Evolutionary conservation across 805 yeast species (phyloP).

Genomic region (Saccharomyces paradoxus): DNA sequence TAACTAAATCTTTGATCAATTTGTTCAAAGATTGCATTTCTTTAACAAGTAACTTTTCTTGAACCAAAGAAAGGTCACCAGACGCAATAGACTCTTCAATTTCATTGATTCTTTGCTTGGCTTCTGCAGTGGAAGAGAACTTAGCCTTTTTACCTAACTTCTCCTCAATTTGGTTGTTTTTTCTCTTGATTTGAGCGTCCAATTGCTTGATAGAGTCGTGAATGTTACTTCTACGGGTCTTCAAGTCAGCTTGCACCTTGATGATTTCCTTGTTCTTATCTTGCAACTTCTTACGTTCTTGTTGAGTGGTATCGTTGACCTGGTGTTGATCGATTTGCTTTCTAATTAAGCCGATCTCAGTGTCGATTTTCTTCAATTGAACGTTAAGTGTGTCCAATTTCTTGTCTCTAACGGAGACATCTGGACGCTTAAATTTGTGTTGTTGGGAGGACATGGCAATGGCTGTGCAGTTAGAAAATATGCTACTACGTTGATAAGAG

Average conservation of each 20-base stretch:
- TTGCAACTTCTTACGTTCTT: slow-evolving; percentile 47
- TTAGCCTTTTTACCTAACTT: slow-evolving; percentile 34
- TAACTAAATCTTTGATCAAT: slow-evolving; percentile 66
- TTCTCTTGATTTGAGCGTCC: slow-evolving; percentile 66
- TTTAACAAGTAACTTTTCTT: slow-evolving; percentile 77
- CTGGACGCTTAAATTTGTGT: slow-evolving; percentile 58
- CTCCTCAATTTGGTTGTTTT: slow-evolving; percentile 63
- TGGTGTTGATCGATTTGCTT: slow-evolving; percentile 46
- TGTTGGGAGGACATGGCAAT: not conserved
- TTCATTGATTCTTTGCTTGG: slow-evolving; percentile 53
- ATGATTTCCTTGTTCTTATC: slow-evolving; percentile 40
- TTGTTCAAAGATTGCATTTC: slow-evolving; percentile 81
- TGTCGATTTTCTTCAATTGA: slow-evolving; percentile 57
- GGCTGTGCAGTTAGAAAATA: not conserved
- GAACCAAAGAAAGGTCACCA: slow-evolving; percentile 79
- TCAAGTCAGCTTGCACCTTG: slow-evolving; percentile 40
- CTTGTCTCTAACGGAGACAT: slow-evolving; percentile 54
- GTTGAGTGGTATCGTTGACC: slow-evolving; percentile 40
- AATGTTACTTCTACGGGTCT: slow-evolving; percentile 37
- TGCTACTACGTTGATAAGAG: not conserved
- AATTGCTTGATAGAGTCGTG: slow-evolving; percentile 61
- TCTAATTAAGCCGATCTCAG: slow-evolving; percentile 42
- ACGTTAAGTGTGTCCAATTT: slow-evolving; percentile 46
- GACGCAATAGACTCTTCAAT: slow-evolving; percentile 69
- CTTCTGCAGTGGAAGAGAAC: slow-evolving; percentile 60